Evolutionary conservation across 768 basidiomycete species (phyloP).

Genomic region (Kwoniella botswanensis): DNA sequence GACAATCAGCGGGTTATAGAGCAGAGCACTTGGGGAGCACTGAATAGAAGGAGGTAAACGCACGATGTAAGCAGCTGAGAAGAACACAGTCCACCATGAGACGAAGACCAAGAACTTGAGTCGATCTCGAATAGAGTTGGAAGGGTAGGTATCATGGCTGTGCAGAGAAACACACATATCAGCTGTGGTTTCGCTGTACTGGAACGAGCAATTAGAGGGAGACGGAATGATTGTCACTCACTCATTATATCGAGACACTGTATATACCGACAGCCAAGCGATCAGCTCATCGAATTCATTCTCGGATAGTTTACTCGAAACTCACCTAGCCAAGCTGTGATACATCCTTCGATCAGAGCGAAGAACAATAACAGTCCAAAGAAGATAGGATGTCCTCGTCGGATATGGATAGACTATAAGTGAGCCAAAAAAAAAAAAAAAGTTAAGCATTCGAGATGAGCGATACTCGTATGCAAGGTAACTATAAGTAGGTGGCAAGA

Average conservation of each 20-base stretch:
- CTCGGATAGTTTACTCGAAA: not conserved
- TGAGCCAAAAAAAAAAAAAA: no score
- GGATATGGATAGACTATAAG: slow-evolving; percentile 40
- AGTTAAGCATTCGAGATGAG: no score
- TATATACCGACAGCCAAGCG: not conserved
- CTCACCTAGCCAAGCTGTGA: slow-evolving; percentile 53
- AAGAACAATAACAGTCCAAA: slow-evolving; percentile 51
- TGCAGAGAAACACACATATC: slow-evolving; percentile 1
- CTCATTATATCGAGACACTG: slow-evolving; percentile 37
- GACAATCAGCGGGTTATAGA: not conserved
- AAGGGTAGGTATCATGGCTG: slow-evolving; percentile 51
- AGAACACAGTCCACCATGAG: slow-evolving; percentile 58
- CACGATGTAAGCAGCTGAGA: slow-evolving; percentile 49
- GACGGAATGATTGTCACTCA: slow-evolving; percentile 15
- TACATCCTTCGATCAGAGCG: slow-evolving; percentile 54
- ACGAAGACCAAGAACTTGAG: slow-evolving; percentile 55
- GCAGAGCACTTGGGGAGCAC: not conserved
- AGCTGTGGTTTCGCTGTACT: not conserved
- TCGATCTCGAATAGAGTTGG: slow-evolving; percentile 46
- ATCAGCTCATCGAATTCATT: not conserved
- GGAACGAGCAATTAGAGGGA: not conserved
- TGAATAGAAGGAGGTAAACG: not conserved
- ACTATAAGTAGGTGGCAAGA: slow-evolving; percentile 1
- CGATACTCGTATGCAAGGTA: no score
- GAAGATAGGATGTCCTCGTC: slow-evolving; percentile 56